Percentiles rank a stretch among this genome's conserved stretches.
Conservation (phyloP, 1,284 basidiomycete species). For the Cutaneotrichosporon dermatis region DNA sequence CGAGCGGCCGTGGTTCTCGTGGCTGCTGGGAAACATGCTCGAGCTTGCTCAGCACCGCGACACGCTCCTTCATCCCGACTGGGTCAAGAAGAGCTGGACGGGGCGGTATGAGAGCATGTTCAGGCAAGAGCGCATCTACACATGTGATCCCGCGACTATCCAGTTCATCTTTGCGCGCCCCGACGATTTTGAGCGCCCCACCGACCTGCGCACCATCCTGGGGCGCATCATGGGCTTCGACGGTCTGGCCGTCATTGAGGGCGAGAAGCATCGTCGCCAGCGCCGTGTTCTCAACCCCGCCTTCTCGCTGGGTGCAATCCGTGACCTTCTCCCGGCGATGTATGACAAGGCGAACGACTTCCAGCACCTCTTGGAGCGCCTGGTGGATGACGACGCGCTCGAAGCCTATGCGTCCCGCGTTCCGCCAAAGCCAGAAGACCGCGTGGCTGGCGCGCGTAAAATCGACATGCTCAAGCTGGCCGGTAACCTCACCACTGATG, state of each 20-base stretch:
- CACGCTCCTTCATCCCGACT: not conserved
- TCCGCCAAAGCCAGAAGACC: conserved; percentile 12
- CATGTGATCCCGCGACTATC: conserved; percentile 59
- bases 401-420: not conserved
- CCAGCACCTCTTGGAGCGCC: conserved; percentile 52
- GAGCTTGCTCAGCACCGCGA: conserved; percentile 1
- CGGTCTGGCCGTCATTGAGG: conserved; percentile 43
- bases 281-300: conserved; percentile 50
- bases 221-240: conserved; percentile 45
- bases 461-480: conserved; percentile 13
- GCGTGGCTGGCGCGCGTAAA: conserved; percentile 15
- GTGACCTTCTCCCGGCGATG: conserved; percentile 54
- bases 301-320: conserved; percentile 41
- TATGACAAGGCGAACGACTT: conserved; percentile 60
- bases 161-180: conserved; percentile 55
- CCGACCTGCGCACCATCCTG: conserved; percentile 57
- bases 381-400: conserved; percentile 56
- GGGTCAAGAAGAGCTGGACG: conserved; percentile 19
- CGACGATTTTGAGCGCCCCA: conserved; percentile 65
- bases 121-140: conserved; percentile 53
- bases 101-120: conserved; percentile 27
- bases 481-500: conserved; percentile 59
- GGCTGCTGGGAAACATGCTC: conserved; percentile 9
- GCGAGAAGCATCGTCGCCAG: conserved; percentile 55
- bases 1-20: not conserved